Base-by-base conservation (phyloP, 2,329 filamentous ascomycete genomes). In the Cladosporium oxysporum region DNA sequence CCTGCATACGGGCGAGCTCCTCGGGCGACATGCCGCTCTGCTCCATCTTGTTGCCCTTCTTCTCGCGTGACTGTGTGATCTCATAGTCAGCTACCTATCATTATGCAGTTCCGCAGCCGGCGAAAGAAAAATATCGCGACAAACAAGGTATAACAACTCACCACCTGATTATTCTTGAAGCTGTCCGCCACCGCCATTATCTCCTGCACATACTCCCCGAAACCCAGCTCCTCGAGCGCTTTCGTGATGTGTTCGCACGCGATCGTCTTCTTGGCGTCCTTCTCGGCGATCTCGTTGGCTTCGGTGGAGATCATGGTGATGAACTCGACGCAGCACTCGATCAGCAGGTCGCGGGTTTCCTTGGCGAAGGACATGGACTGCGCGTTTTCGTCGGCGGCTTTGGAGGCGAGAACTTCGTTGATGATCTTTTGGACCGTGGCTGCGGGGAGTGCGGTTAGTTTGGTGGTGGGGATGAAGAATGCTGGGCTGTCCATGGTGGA, bases 241-340 rank as follows among this genome's bases (percentile, higher is more conserved):
- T 94, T 94, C 75, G 94, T 96, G 73, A 99, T 96, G 81, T 99
- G 95, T 75, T 99, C 95, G 78, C 92, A 96, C 14, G 94, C 94
- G 73, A 99, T 99, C 4, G 95, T 99, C 85, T 99, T 99, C 83
- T 99, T 99, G 59, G 93, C 92, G 76, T 99, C 95, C 79, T 97
- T 97, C 78, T 99, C 95, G 14, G 93, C 96, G 70, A 99, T 99
- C 74, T 99, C 95, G 79, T 99, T 99, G 69, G 95, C 95, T 82
- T 99, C 94, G 58, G 92, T 96, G n/a, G 93, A 97, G 72, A 99
- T 91, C 74, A 99, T 87, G 21, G 95, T 98, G 79, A 99, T 97
- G 79, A 99, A 99, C 79, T 99, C 95, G 75, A 99, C 94, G 76
- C 95, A 99, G 82, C 95, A 98, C 82, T 98, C 95, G 74, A 99